Base-by-base conservation (phyloP, 768 basidiomycete genomes). In the Mycena venus region DNA sequence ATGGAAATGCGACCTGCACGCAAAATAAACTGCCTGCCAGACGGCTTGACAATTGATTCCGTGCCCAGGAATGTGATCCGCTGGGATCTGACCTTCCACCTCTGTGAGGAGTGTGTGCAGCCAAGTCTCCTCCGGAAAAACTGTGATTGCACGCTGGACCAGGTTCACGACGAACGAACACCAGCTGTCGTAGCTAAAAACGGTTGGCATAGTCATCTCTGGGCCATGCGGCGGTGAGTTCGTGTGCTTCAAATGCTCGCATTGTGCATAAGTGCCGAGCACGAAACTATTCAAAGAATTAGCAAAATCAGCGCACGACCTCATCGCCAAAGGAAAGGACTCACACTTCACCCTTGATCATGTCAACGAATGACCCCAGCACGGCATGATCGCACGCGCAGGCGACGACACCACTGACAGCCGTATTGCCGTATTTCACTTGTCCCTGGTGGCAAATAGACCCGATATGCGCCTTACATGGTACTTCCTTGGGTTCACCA, bases 1-100 rank as follows among this genome's bases (percentile, higher is more conserved):
- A n/a, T n/a, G n/a, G n/a, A n/a, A n/a, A n/a, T n/a, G n/a, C n/a
- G n/a, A n/a, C 23, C 71, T 27, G 49, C 71, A 72, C 1, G 71
- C 71, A 53, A 61, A 59, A 31, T 72, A 72, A 0, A 72, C 71
- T 2, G 65, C 71, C 40, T 72, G 71, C 71, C 71, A 72, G 11
- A 66, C 23, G 11, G 36, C 31, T 17, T 56, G 63, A 42, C 71
- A 72, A 7, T 47, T 47, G 0, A 17, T 4, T 15, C 71, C 71
- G n/a, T n/a, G n/a, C n/a, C n/a, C n/a, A n/a, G n/a, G n/a, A n/a
- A n/a, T n/a, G n/a, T n/a, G n/a, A n/a, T 65, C 70, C 4, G 70
- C 70, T 4, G 70, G 70, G 17, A 72, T 72, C 29, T 72, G 71
- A 4, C 71, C 71, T 21, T 72, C 71, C 36, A 61, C 25, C 0